phyloP scores from a whole-genome alignment of 108 stramenopile species.

The Nannochloropsis oceanica region DNA sequence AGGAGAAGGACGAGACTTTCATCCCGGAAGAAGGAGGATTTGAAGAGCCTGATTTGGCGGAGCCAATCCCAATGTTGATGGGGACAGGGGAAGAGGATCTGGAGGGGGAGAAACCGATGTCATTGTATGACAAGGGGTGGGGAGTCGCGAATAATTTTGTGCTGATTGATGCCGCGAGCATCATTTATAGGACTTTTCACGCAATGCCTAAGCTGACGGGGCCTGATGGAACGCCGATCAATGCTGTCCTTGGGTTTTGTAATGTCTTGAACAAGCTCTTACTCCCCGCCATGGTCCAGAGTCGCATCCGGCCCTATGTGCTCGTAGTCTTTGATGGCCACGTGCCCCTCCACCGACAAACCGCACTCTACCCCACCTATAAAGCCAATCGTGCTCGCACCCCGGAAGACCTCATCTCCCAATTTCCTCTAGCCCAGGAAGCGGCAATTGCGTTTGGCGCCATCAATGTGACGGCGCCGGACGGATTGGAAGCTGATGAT shows the following conservation, averaged over 20 bases:
- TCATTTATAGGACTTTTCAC: slow-evolving; percentile 68
- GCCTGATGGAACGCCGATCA: slow-evolving; percentile 58
- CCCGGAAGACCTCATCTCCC: slow-evolving; percentile 65
- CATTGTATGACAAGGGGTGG: background rate
- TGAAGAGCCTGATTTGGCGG: background rate
- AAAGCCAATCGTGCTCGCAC: slow-evolving; percentile 58
- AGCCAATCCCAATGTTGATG: background rate
- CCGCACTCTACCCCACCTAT: slow-evolving; percentile 55
- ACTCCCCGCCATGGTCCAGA: slow-evolving; percentile 35
- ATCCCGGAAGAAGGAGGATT: background rate
- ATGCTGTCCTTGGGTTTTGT: slow-evolving; percentile 68
- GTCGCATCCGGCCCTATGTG: slow-evolving; percentile 53
- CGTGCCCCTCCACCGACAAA: slow-evolving; percentile 51
- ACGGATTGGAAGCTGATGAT: slow-evolving; percentile 66
- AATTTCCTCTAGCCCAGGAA: slow-evolving; percentile 53
- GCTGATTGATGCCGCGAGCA: slow-evolving; percentile 63
- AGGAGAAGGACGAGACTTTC: background rate
- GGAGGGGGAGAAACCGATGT: background rate
- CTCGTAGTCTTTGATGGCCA: slow-evolving; percentile 60
- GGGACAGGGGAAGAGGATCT: background rate
- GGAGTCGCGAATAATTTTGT: slow-evolving; percentile 27
- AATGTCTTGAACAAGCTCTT: slow-evolving; percentile 62
- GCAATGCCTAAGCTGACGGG: slow-evolving; percentile 66
- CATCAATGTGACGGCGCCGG: slow-evolving; percentile 49
- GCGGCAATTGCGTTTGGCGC: slow-evolving; percentile 66